These are phyloP conservation scores for Monsonia emarginata DNA, from an alignment of 441 rosid species.

Conservation along the genomic window DNA sequence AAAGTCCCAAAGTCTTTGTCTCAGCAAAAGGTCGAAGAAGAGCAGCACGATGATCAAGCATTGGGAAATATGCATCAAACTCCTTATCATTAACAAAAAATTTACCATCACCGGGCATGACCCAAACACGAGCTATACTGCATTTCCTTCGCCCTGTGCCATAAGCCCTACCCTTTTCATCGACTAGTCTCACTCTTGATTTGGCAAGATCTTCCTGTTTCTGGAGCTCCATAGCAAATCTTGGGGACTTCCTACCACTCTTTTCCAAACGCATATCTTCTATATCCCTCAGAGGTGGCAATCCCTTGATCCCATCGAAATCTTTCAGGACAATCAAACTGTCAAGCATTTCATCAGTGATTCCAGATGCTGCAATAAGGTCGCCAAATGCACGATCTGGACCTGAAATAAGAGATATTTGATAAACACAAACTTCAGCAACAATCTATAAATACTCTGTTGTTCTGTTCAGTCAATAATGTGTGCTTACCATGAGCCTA, in stretches of 20 bases:
- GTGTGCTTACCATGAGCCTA: not conserved
- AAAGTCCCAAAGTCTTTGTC: constrained; percentile 87
- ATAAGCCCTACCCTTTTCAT: constrained; percentile 78
- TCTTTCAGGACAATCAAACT: constrained; percentile 76
- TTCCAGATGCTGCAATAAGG: constrained; percentile 78
- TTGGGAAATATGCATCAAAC: constrained; percentile 75
- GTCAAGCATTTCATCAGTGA: constrained; percentile 82
- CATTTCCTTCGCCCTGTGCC: constrained; percentile 95
- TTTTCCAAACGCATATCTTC: constrained; percentile 64
- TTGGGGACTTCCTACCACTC: constrained; percentile 50
- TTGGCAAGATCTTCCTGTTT: constrained; percentile 87
- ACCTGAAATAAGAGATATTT: constrained; percentile 36
- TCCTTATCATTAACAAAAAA: constrained; percentile 64
- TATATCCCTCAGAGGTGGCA: constrained; percentile 71
- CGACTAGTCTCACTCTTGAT: constrained; percentile 71
- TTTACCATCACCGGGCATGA: constrained; percentile 68
- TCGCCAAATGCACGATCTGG: constrained; percentile 89
- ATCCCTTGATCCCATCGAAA: constrained; percentile 70
- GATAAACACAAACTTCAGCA: constrained; percentile 12
- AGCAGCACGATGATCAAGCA: constrained; percentile 89
- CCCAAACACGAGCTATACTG: constrained; percentile 85
- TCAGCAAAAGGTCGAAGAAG: constrained; percentile 80
- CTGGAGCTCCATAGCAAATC: constrained; percentile 74
- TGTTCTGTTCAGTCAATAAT: not conserved
- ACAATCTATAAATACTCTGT: not conserved